Evolutionary conservation across 2,329 filamentous ascomycete genomes (phyloP), one percentile per base, ranked within the genome.

Genomic region (Scopulariopsis brevicaulis): DNA sequence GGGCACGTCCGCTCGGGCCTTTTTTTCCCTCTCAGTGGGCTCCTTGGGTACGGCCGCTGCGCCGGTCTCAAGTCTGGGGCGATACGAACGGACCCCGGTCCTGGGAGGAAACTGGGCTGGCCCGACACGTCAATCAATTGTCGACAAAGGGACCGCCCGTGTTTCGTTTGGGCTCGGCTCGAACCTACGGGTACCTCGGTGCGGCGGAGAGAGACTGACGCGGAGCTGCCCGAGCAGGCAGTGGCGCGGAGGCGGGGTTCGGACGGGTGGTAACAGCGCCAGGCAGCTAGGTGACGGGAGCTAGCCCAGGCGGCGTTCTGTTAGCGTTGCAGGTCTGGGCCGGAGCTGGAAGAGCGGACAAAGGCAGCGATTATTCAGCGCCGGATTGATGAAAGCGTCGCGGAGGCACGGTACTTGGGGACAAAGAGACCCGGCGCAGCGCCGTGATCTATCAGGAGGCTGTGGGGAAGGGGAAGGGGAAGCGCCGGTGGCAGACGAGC

Each of bases 1-100:
- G 55, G 55, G 55, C 25, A 24, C 50, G 55, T 37, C 55, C 55
- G 55, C 55, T 57, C 55, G 55, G 55, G 55, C 55, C 55, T 43
- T 57, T 55, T 53, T 43, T 25, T 34, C 46, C 11, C 20, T 50
- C 8, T 46, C 20, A 18, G 50, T n/a, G 55, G 34, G 22, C 20
- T 48, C 34, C 3, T 48, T 46, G 15, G 32, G n/a, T 52, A 32
- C 48, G 35, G 46, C 18, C 18, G 32, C 48, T 46, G 32, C 24
- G 32, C 55, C 55, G 48, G 55, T 57, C 55, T 57, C 55, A 57
- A 57, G 55, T 57, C 52, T 15, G 20, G 46, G 46, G 55, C 50
- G 52, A 35, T 48, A 53, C 34, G n/a, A 48, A 8, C 28, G 28
- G 8, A 32, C 28, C 28, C 28, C 28, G 28, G 28, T 50, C 5